A percentile compares a stretch with the other conserved stretches of the same genome.
Evolutionary conservation across 495 filamentous ascomycete genomes (phyloP).

Genomic region (Talaromyces trachyspermus): DNA sequence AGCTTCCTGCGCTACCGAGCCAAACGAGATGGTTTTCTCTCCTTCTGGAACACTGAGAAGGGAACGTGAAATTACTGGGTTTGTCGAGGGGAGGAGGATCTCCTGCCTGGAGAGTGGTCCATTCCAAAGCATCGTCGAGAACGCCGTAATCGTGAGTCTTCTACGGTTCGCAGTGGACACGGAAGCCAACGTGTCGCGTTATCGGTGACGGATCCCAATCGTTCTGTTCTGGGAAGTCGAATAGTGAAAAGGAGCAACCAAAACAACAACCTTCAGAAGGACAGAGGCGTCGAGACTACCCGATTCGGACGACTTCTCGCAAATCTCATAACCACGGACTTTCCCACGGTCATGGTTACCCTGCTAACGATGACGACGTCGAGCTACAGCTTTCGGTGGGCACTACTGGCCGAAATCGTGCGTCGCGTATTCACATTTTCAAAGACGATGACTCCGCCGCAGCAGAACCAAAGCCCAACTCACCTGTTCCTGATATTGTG

Average conservation of each 20-base stretch:
- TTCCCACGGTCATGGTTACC: not conserved
- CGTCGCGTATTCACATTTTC: constrained; percentile 1
- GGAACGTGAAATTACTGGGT: constrained; percentile 49
- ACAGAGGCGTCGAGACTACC: not conserved
- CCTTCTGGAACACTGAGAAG: constrained; percentile 47
- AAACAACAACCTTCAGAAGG: not conserved
- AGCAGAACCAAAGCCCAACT: not conserved
- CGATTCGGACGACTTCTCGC: not conserved
- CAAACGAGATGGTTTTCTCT: constrained; percentile 61
- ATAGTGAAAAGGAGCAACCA: not conserved
- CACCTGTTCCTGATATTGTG: not conserved
- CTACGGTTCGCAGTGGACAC: not conserved
- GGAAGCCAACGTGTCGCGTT: not conserved
- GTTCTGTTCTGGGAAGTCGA: not conserved
- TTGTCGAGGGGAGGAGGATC: constrained; percentile 46
- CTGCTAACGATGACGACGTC: not conserved
- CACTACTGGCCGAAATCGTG: not conserved
- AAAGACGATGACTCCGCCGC: not conserved
- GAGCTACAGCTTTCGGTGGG: constrained; percentile 3
- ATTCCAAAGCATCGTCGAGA: constrained; percentile 25
- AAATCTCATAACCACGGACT: not conserved
- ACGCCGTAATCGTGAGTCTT: constrained; percentile 17
- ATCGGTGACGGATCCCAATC: constrained; percentile 1
- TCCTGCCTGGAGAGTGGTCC: constrained; percentile 41
- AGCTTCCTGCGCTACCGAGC: constrained; percentile 59